These are phyloP conservation scores for Agrocybe pediades DNA, from an alignment of 768 basidiomycete species.

Conservation along the genomic window DNA sequence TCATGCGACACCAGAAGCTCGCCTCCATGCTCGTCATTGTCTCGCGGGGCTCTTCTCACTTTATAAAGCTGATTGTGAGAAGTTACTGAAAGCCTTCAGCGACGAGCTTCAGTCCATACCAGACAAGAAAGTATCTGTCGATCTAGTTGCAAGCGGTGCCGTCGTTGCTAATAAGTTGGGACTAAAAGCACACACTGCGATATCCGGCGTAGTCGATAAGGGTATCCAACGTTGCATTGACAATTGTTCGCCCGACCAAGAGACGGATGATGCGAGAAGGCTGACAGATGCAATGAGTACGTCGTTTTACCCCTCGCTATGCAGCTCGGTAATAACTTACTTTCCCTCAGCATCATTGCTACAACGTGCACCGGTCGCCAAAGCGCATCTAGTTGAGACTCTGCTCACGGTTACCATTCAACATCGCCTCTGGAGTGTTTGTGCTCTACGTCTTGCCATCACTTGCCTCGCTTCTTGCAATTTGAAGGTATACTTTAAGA, in stretches of 20 bases:
- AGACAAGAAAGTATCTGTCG: slow-evolving; percentile 6
- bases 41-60: slow-evolving; percentile 10
- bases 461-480: slow-evolving; percentile 39
- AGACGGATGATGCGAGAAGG: slow-evolving; percentile 18
- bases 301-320: slow-evolving; percentile 17
- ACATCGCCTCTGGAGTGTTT: slow-evolving; percentile 47
- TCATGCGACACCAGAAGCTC: neutral
- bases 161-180: slow-evolving; percentile 8
- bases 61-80: neutral
- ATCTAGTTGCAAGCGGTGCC: slow-evolving; percentile 12
- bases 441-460: slow-evolving; percentile 44
- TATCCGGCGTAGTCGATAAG: slow-evolving; percentile 40
- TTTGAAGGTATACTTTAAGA: slow-evolving; percentile 56
- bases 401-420: slow-evolving; percentile 66
- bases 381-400: slow-evolving; percentile 70
- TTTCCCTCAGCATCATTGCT: slow-evolving; percentile 31
- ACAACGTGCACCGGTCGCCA: slow-evolving; percentile 33
- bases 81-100: slow-evolving; percentile 10
- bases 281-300: slow-evolving; percentile 40
- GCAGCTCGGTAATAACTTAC: neutral
- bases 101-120: slow-evolving; percentile 11
- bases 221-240: slow-evolving; percentile 57
- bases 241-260: slow-evolving; percentile 36
- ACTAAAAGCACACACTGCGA: slow-evolving; percentile 21
- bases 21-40: slow-evolving; percentile 11